Base-by-base conservation (phyloP, 129 eudicot species). In the Helianthus tuberosus region DNA sequence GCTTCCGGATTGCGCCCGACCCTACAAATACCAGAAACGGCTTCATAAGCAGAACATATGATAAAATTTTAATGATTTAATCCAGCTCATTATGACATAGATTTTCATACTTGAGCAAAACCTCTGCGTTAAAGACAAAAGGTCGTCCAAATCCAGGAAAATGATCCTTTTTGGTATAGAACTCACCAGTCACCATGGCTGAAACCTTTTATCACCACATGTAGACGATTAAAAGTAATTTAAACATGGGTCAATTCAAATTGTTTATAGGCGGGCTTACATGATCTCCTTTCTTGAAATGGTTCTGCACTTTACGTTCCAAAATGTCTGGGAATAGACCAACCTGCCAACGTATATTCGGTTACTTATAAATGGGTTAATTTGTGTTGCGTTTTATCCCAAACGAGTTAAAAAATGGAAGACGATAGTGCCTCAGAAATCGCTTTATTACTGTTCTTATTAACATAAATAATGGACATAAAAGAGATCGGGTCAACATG, bases 81-180 rank as follows among this genome's bases (percentile, higher is more conserved):
- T 16, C 64, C 38, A 75, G 23, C 53, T 54, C 71, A 43, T 20
- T 11, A 46, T 13, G 61, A 49, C 12, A 60, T 36, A 73, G 5
- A 16, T 75, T 55, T 66, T 82, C 92, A 68, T 57, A 95, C 99
- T 84, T 91, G 77, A 86, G 89, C 75, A 95, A 76, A 81, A 95
- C 73, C 83, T 95, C 81, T 2, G 99, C 89, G 70, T 89, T 91
- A 74, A 95, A 91, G 64, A 91, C 97, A 71, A 75, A 95, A 46
- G 99, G 97, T 68, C 99, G 88, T 79, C 96, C 99, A 81, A 95
- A 95, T 85, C 99, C 99, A 51, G 99, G 99, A 79, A 95, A 95
- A 71, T 86, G 99, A 82, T 95, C 97, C 84, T 85, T 91, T 72
- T 87, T 95, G 47, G 96, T 95, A 53, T 95, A 95, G 82, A 86